phyloP scores from a whole-genome alignment of 352 stramenopile species.

The Phytophthora multivora region DNA sequence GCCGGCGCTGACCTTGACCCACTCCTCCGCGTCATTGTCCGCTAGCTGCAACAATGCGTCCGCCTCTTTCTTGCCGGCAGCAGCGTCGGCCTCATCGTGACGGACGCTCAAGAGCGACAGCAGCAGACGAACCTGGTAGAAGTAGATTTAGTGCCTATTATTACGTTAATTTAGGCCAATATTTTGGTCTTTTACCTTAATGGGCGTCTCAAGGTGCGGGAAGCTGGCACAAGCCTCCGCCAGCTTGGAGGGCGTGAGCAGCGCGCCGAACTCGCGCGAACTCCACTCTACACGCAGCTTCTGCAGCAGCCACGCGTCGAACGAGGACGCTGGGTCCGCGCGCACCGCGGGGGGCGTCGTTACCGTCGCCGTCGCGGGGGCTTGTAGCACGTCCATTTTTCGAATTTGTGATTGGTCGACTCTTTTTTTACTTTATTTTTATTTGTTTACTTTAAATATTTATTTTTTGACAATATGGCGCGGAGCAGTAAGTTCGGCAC shows the following conservation, averaged over 20 bases:
- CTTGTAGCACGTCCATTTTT: background rate
- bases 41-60: constrained; percentile 57
- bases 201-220: constrained; percentile 58
- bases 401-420: background rate
- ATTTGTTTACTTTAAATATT: background rate
- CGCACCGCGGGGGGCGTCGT: constrained; percentile 11
- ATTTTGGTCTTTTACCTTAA: constrained; percentile 52
- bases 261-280: constrained; percentile 62
- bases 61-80: constrained; percentile 47
- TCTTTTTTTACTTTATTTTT: constrained; percentile 7
- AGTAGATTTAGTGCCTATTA: constrained; percentile 3
- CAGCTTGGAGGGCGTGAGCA: constrained; percentile 67
- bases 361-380: constrained; percentile 10
- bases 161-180: background rate
- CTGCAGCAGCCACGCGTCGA: constrained; percentile 75
- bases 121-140: constrained; percentile 53
- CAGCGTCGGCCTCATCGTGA: constrained; percentile 46
- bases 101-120: constrained; percentile 72
- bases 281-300: constrained; percentile 82
- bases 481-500: constrained; percentile 1
- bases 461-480: background rate
- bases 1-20: constrained; percentile 65
- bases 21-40: constrained; percentile 72
- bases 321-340: constrained; percentile 17
- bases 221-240: constrained; percentile 65